Conservation (phyloP, 306 rosid species). For the Trifolium pratense region DNA sequence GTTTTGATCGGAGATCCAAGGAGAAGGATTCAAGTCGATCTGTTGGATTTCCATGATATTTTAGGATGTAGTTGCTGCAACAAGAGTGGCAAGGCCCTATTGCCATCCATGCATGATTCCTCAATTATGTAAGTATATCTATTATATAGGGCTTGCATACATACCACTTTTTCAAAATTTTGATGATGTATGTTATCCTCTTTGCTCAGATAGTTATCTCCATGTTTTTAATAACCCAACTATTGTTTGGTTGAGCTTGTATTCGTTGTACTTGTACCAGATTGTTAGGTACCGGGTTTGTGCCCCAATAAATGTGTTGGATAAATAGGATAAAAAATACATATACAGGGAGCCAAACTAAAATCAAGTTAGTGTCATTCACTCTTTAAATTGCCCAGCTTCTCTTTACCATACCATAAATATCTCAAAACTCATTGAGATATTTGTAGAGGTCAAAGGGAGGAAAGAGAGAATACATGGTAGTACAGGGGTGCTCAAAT, state of each 20-base stretch:
- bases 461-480: not conserved
- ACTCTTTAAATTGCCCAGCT: slow-evolving; percentile 6
- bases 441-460: slow-evolving; percentile 9
- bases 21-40: slow-evolving; percentile 88
- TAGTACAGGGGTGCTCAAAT: too few relatives aligned
- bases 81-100: slow-evolving; percentile 55
- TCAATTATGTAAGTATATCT: slow-evolving; percentile 75
- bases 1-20: slow-evolving; percentile 89
- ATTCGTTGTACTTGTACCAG: slow-evolving; percentile 12
- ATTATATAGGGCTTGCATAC: slow-evolving; percentile 2
- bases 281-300: not conserved
- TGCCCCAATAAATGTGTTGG: not conserved
- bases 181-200: not conserved
- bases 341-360: slow-evolving; percentile 20
- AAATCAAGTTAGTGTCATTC: slow-evolving; percentile 6
- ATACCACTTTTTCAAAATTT: slow-evolving; percentile 18
- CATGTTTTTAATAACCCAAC: not conserved
- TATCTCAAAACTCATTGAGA: not conserved
- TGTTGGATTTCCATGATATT: slow-evolving; percentile 74
- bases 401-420: slow-evolving; percentile 2
- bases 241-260: slow-evolving; percentile 22
- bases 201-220: slow-evolving; percentile 18
- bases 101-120: slow-evolving; percentile 81
- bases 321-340: not conserved
- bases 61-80: slow-evolving; percentile 79